phyloP scores from a whole-genome alignment of 2,329 filamentous ascomycete genomes.

The Drechslerella dactyloides region DNA sequence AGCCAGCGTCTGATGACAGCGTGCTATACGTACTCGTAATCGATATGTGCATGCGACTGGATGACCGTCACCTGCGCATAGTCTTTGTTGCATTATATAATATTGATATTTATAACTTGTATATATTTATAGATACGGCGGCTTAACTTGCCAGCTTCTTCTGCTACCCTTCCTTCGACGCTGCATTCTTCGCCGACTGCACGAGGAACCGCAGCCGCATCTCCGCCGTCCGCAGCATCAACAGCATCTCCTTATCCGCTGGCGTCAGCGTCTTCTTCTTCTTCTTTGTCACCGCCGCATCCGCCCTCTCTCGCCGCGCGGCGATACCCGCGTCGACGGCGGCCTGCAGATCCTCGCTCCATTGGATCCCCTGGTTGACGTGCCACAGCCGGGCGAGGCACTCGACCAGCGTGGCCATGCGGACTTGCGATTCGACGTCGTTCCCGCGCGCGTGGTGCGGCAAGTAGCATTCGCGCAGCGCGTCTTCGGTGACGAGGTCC shows the following conservation, averaged over 20 bases:
- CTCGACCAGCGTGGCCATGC: constrained; percentile 26
- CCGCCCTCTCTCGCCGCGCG: constrained; percentile 28
- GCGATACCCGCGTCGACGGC: constrained; percentile 33
- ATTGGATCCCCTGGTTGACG: constrained; percentile 1
- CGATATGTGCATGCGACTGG: too few species aligned
- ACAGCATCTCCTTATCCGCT: constrained; percentile 29
- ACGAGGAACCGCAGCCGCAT: constrained; percentile 18
- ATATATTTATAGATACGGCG: too few species aligned
- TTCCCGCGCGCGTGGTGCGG: constrained; percentile 21
- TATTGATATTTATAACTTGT: too few species aligned
- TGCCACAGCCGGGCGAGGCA: constrained; percentile 24
- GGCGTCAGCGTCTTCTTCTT: constrained; percentile 20
- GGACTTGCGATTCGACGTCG: constrained; percentile 32
- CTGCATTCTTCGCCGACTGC: constrained; percentile 13
- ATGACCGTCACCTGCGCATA: too few species aligned
- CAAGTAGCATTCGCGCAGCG: constrained; percentile 12
- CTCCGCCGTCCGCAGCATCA: constrained; percentile 26
- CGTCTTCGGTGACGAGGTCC: constrained; percentile 13
- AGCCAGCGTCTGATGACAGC: neutral
- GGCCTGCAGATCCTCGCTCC: constrained; percentile 25
- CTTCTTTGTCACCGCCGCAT: constrained; percentile 15
- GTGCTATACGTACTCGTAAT: too few species aligned
- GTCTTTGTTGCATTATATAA: too few species aligned
- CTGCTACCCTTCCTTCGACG: neutral
- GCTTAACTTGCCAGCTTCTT: neutral